Evolutionary conservation across 352 stramenopile species (phyloP).

Genomic region (Phytophthora uliginosa): DNA sequence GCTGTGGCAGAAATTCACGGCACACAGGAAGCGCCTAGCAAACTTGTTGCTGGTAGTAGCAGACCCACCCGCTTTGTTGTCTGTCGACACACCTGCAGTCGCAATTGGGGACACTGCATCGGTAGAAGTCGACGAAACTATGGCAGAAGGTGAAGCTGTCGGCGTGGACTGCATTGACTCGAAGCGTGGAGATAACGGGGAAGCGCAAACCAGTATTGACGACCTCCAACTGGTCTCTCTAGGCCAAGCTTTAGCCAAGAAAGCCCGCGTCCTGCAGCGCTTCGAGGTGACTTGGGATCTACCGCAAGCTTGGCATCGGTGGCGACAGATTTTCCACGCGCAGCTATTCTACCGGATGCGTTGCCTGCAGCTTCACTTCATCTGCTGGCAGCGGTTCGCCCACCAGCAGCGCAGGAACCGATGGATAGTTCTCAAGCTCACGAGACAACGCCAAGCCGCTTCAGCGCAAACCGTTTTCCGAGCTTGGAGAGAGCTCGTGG

Average conservation of each 20-base stretch:
- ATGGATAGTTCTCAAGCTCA: slow-evolving; percentile 34
- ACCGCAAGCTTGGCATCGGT: slow-evolving; percentile 56
- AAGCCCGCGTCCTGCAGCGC: slow-evolving; percentile 62
- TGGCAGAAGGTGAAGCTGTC: background rate
- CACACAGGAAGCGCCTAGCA: slow-evolving; percentile 39
- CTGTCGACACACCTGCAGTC: background rate
- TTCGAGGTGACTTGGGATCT: slow-evolving; percentile 56
- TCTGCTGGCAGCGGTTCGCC: slow-evolving; percentile 43
- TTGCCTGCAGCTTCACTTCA: slow-evolving; percentile 39
- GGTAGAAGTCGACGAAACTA: too few relatives aligned
- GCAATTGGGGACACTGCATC: background rate
- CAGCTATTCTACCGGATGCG: slow-evolving; percentile 69
- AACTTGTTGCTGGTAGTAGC: slow-evolving; percentile 27
- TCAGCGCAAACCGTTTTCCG: slow-evolving; percentile 25
- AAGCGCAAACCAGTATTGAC: background rate
- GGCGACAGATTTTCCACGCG: slow-evolving; percentile 71
- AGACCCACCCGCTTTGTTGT: background rate
- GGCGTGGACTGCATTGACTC: background rate
- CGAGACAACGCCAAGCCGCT: slow-evolving; percentile 5
- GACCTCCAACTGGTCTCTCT: slow-evolving; percentile 23
- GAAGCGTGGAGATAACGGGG: background rate
- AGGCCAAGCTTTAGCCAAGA: slow-evolving; percentile 37
- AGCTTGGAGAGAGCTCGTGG: slow-evolving; percentile 55
- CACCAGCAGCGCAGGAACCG: slow-evolving; percentile 16
- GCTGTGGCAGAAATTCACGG: slow-evolving; percentile 60